These are phyloP conservation scores for Solanum chmielewskii DNA, from an alignment of 257 asterid genomes.

Conservation along the genomic window DNA sequence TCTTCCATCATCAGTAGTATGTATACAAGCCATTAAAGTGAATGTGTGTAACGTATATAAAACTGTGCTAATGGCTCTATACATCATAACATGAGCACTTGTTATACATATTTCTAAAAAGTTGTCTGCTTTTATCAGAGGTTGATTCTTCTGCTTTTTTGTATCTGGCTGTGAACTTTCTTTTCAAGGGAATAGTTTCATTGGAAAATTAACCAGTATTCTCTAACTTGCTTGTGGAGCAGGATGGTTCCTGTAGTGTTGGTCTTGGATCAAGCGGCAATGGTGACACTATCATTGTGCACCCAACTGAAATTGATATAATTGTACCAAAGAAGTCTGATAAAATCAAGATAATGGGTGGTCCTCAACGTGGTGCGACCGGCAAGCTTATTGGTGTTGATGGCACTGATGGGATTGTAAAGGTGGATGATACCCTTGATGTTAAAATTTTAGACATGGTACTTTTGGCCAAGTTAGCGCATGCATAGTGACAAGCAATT, in stretches of 20 bases:
- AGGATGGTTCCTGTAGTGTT: constrained; percentile 85
- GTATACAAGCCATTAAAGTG: background rate
- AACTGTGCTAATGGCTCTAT: background rate
- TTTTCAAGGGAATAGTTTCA: background rate
- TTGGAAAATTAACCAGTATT: background rate
- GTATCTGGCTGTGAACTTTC: background rate
- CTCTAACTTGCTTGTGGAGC: constrained; percentile 1
- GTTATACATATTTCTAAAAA: background rate
- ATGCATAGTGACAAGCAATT: constrained; percentile 7
- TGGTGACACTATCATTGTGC: constrained; percentile 47
- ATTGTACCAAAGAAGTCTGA: constrained; percentile 69
- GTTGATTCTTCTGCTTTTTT: background rate
- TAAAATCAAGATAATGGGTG: constrained; percentile 82
- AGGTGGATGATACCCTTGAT: constrained; percentile 65
- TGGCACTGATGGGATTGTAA: constrained; percentile 84
- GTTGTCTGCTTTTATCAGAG: background rate
- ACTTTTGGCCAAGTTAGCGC: constrained; percentile 58
- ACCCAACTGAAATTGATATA: constrained; percentile 54
- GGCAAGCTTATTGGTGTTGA: constrained; percentile 90
- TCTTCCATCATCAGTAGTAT: background rate
- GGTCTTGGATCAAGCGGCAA: constrained; percentile 69
- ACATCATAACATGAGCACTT: background rate
- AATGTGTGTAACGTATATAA: background rate
- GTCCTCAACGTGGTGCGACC: constrained; percentile 66
- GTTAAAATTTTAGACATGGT: constrained; percentile 79